These are phyloP conservation scores for Globisporangium radiosum DNA, from an alignment of 352 stramenopile genomes.

Conservation along the genomic window DNA sequence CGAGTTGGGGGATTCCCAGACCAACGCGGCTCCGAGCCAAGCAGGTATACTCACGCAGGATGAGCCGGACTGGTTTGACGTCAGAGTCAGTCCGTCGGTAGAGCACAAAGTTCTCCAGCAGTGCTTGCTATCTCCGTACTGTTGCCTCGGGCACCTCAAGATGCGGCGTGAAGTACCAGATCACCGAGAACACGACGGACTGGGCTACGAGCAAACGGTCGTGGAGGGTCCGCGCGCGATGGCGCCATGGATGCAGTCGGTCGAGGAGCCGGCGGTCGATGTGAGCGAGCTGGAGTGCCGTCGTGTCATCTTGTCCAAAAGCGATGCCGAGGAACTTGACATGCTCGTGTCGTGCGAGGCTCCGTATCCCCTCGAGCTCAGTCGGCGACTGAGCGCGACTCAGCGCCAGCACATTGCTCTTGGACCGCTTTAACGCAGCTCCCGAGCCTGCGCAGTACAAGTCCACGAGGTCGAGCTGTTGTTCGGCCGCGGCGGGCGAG, in stretches of 20 bases:
- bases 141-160: not conserved
- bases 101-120: conserved; percentile 8
- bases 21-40: not conserved
- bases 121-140: not conserved
- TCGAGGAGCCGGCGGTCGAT: not conserved
- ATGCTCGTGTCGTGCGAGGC: not conserved
- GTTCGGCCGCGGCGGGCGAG: not conserved
- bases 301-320: conserved; percentile 5
- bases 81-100: not conserved
- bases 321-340: conserved; percentile 12
- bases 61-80: not conserved
- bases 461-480: conserved; percentile 14
- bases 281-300: not conserved
- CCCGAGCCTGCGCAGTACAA: conserved; percentile 18
- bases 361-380: not conserved
- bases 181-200: conserved; percentile 3
- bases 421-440: conserved; percentile 14
- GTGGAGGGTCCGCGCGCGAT: conserved; percentile 3
- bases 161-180: conserved; percentile 11
- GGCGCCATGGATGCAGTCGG: not conserved
- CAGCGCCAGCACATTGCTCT: conserved; percentile 11
- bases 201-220: conserved; percentile 2
- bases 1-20: not conserved
- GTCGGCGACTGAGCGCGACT: not conserved
- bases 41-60: not conserved